These are phyloP conservation scores for Lentinula edodes DNA, from an alignment of 768 basidiomycete genomes.

Conservation along the genomic window DNA sequence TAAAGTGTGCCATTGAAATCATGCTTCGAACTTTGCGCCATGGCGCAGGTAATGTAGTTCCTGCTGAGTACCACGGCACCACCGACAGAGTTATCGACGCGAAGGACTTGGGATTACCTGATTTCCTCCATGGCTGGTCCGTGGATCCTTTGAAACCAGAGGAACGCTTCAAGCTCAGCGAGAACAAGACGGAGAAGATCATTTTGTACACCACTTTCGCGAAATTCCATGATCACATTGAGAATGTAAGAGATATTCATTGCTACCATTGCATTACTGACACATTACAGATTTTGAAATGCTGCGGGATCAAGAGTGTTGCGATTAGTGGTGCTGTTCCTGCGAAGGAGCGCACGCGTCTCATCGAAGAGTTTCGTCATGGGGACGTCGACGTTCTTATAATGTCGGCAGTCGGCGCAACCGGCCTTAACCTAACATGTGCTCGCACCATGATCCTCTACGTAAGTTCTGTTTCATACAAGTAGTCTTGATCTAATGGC, in stretches of 20 bases:
- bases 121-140: neutral
- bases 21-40: neutral
- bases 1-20: neutral
- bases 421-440: constrained; percentile 4
- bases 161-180: neutral
- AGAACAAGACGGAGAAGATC: too few relatives aligned
- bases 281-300: neutral
- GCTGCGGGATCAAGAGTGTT: neutral
- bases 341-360: neutral
- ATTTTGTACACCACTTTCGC: constrained; percentile 1
- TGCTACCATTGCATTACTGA: neutral
- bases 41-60: constrained; percentile 1
- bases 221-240: neutral
- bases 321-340: neutral
- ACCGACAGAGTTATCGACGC: neutral
- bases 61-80: neutral
- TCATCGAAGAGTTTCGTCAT: neutral
- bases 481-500: too few relatives aligned
- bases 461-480: too few relatives aligned
- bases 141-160: neutral
- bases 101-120: neutral
- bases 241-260: neutral
- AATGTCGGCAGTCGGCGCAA: neutral
- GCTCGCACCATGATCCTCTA: neutral
- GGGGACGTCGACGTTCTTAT: neutral